Percentiles rank a stretch among this genome's conserved stretches.
These are phyloP conservation scores for Sungouiella thailandica DNA, from an alignment of 805 yeast genomes.

Conservation along the genomic window DNA sequence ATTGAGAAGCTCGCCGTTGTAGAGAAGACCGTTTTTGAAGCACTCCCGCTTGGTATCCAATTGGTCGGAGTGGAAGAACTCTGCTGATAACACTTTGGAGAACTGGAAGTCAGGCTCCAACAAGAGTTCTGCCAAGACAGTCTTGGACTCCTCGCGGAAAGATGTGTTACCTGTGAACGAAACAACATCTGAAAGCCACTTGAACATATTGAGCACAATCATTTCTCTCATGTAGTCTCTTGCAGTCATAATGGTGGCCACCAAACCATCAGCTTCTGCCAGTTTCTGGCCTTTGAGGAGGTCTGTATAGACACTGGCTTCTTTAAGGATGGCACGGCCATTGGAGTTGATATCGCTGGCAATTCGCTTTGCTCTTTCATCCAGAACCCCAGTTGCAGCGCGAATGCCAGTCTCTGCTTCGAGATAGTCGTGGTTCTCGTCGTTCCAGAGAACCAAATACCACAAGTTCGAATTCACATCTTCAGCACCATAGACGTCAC, in stretches of 20 bases:
- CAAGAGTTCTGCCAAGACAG: conserved; percentile 41
- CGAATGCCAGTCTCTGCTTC: conserved; percentile 48
- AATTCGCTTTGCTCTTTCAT: conserved; percentile 24
- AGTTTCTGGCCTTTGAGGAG: conserved; percentile 30
- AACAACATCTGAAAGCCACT: conserved; percentile 46
- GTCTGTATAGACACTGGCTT: conserved; percentile 18
- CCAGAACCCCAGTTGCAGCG: conserved; percentile 24
- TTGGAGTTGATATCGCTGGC: conserved; percentile 44
- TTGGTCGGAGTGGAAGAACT: conserved; percentile 12
- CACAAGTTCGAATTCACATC: conserved; percentile 35
- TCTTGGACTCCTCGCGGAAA: conserved; percentile 31
- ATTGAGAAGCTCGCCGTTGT: conserved; percentile 23
- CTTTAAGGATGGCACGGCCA: conserved; percentile 48
- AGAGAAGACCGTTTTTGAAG: conserved; percentile 29
- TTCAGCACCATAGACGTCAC: conserved; percentile 24
- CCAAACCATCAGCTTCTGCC: conserved; percentile 46
- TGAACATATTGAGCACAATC: conserved; percentile 39
- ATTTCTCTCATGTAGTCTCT: conserved; percentile 49
- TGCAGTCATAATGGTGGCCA: conserved; percentile 49
- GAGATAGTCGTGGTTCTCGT: conserved; percentile 61
- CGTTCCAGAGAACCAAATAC: conserved; percentile 67
- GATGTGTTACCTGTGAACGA: conserved; percentile 17
- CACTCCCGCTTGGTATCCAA: conserved; percentile 16
- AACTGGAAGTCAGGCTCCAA: conserved; percentile 31
- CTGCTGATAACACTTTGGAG: conserved; percentile 23